phyloP scores from a whole-genome alignment of 108 stramenopile genomes.

The Cyclotella baltica region DNA sequence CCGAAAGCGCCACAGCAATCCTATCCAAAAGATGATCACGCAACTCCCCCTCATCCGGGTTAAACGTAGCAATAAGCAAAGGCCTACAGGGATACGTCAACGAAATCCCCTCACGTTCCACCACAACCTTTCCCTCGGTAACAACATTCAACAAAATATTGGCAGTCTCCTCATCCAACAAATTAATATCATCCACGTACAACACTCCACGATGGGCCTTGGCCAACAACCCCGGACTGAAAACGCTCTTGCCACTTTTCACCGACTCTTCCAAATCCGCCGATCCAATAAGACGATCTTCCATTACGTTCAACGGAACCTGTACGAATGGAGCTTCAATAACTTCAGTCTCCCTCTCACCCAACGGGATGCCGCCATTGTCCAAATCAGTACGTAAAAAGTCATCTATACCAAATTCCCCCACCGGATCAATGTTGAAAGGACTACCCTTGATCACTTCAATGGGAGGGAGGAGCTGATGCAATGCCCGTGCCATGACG shows the following conservation, averaged over 20 bases:
- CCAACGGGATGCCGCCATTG: slow-evolving; percentile 81
- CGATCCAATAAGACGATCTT: slow-evolving; percentile 95
- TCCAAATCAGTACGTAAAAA: slow-evolving; percentile 76
- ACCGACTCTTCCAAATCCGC: slow-evolving; percentile 94
- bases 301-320: slow-evolving; percentile 97
- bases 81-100: slow-evolving; percentile 92
- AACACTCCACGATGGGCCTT: slow-evolving; percentile 95
- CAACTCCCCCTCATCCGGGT: slow-evolving; percentile 98
- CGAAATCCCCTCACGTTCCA: slow-evolving; percentile 95
- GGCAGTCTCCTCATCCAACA: slow-evolving; percentile 93
- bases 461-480: slow-evolving; percentile 95
- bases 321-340: slow-evolving; percentile 94
- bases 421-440: slow-evolving; percentile 94
- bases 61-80: slow-evolving; percentile 94
- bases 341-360: slow-evolving; percentile 91
- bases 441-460: slow-evolving; percentile 87
- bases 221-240: slow-evolving; percentile 94
- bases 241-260: slow-evolving; percentile 91
- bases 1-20: slow-evolving; percentile 90
- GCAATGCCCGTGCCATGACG: slow-evolving; percentile 94
- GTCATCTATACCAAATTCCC: slow-evolving; percentile 86
- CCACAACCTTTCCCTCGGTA: slow-evolving; percentile 90
- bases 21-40: slow-evolving; percentile 95
- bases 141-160: slow-evolving; percentile 93
- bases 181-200: slow-evolving; percentile 97